Conservation (phyloP, 768 basidiomycete genomes). For the Exidia glandulosa region DNA sequence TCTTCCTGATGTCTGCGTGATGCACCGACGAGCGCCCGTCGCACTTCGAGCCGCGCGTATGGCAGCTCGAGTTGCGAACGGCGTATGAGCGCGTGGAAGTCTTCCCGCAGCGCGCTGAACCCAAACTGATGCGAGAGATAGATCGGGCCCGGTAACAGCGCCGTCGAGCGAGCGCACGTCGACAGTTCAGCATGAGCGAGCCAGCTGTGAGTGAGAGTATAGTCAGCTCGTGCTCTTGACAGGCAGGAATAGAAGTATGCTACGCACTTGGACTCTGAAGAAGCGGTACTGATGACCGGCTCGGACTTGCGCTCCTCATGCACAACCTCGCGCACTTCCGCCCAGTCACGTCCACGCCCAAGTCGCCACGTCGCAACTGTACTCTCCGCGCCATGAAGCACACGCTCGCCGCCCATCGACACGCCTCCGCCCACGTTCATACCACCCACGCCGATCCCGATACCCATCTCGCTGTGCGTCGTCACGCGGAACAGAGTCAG, state of each 20-base stretch:
- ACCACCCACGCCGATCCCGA: not conserved
- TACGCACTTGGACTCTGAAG: not conserved
- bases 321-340: conserved; percentile 35
- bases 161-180: conserved; percentile 48
- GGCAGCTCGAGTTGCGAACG: conserved; percentile 48
- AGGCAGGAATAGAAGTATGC: not conserved
- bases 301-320: not conserved
- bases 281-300: not conserved
- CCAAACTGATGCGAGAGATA: conserved; percentile 81
- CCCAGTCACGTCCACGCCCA: conserved; percentile 38
- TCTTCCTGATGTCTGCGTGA: not conserved
- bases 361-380: conserved; percentile 59
- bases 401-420: conserved; percentile 25
- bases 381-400: conserved; percentile 13
- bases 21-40: conserved; percentile 25
- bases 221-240: conserved; percentile 1
- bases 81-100: conserved; percentile 71
- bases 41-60: conserved; percentile 40
- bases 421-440: conserved; percentile 1
- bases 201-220: conserved; percentile 31
- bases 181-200: conserved; percentile 77
- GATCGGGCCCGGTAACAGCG: conserved; percentile 58
- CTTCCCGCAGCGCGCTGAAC: conserved; percentile 63
- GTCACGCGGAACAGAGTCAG: conserved; percentile 49
- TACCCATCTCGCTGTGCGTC: conserved; percentile 5